Conservation (phyloP, 768 basidiomycete genomes). For the Chalciporus chontae region DNA sequence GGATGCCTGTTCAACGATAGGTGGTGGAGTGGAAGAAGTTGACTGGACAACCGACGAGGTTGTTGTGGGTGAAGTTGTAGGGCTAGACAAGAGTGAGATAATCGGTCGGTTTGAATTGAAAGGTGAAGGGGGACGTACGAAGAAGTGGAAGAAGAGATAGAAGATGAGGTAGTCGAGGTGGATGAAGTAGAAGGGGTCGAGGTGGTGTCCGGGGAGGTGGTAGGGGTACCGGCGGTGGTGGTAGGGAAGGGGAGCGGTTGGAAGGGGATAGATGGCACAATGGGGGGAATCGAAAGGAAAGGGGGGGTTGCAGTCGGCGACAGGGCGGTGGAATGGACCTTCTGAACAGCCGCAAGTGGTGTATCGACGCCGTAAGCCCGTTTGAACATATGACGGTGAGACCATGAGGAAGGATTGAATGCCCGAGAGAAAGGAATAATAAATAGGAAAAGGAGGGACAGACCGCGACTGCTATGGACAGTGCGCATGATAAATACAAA, state of each 20-base stretch:
- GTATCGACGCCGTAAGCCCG: neutral
- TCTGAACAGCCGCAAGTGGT: neutral
- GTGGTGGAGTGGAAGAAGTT: neutral
- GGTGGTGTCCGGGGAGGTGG: neutral
- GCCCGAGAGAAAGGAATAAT: neutral
- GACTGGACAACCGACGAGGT: neutral
- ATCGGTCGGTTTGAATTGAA: neutral
- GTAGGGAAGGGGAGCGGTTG: too few species aligned
- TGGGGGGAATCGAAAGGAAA: neutral
- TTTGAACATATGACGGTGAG: slow-evolving; percentile 4
- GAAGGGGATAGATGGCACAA: too few species aligned
- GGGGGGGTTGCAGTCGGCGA: neutral
- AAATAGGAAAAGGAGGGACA: slow-evolving; percentile 14
- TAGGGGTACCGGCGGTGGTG: neutral
- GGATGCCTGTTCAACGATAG: neutral
- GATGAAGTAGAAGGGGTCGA: neutral
- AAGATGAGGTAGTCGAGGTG: neutral
- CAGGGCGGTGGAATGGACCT: neutral
- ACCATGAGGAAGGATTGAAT: neutral
- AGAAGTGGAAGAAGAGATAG: neutral
- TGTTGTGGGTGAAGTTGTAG: neutral
- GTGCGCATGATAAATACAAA: neutral
- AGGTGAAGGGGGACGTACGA: slow-evolving; percentile 7
- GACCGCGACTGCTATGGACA: neutral
- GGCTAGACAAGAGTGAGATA: neutral